Evolutionary conservation across 2,329 filamentous ascomycete species (phyloP), one percentile per base, ranked within the genome.

Genomic region (Arthrobotrys iridis): DNA sequence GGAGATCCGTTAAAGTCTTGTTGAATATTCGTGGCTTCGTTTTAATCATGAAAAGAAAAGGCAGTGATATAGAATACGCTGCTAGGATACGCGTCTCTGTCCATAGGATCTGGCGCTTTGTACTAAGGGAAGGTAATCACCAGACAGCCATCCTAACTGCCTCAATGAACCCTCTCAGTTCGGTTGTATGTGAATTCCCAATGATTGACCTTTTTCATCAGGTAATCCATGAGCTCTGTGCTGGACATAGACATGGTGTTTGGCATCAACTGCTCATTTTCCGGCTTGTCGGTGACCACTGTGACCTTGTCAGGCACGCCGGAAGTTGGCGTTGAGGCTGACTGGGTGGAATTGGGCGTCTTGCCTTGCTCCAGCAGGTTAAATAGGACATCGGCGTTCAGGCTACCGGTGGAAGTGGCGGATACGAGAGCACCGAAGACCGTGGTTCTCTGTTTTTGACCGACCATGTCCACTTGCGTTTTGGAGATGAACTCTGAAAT

Each of bases 401-500:
- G 52, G 41, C 58, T 55, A 30, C 68, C 60, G 8, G 28, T 60
- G 2, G 68, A 48, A 40, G 68, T 73, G 11, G 68, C 68, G 18
- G 68, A 59, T 2, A 65, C 60, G 8, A 73, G 43, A 20, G 68
- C 68, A 40, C 60, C 60, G 35, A 73, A 73, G 22, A 73, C 68
- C 5, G 59, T 60, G 15, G 59, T 73, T 43, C 84, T 81, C 43
- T 80, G 81, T 50, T 82, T 82, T 35, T 82, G 82, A 28, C 87
- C 88, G 1, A 92, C 93, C 82, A 96, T 87, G 80, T 97, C 93
- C 4, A 96, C 86, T 81, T 97, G 93, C 68, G 93, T 94, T 78
- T 92, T 89, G 2, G 91, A 90, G 77, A 97, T 97, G 80, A 94
- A 97, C 78, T 95, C 93, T 72, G 96, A 86, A 80, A 97, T 96